Evolutionary conservation across 2,329 filamentous ascomycete genomes (phyloP).

Genomic region (Arachnopeziza araneosa): DNA sequence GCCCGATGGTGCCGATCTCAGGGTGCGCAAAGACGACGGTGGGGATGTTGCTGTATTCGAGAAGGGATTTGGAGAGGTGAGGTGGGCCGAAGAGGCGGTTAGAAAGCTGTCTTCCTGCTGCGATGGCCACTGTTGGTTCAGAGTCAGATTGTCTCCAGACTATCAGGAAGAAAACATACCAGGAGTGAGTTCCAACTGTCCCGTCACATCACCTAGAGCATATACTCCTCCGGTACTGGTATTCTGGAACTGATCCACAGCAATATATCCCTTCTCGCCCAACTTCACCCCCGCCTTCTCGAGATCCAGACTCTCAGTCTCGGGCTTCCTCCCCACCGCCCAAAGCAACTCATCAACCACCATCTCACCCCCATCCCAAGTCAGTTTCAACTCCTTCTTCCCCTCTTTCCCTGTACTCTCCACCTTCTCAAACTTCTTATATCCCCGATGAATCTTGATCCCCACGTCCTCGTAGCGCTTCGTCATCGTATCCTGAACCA

Average conservation of each 20-base stretch:
- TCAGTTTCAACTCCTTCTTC: slow-evolving; percentile 40
- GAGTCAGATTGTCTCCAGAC: background rate
- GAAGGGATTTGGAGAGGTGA: slow-evolving; percentile 37
- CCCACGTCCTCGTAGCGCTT: slow-evolving; percentile 44
- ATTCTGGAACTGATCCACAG: slow-evolving; percentile 46
- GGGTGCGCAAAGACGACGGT: slow-evolving; percentile 48
- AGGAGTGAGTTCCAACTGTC: slow-evolving; percentile 44
- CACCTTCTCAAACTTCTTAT: slow-evolving; percentile 42
- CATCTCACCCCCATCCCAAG: slow-evolving; percentile 30
- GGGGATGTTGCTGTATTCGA: slow-evolving; percentile 45
- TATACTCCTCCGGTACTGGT: slow-evolving; percentile 42
- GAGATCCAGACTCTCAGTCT: slow-evolving; percentile 38
- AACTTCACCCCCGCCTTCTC: slow-evolving; percentile 38
- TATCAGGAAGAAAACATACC: slow-evolving; percentile 29
- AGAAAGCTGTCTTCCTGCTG: slow-evolving; percentile 43
- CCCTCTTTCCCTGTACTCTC: slow-evolving; percentile 32
- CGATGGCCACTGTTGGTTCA: slow-evolving; percentile 41
- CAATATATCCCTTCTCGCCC: slow-evolving; percentile 35
- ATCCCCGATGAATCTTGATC: slow-evolving; percentile 41
- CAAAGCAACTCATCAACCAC: slow-evolving; percentile 45
- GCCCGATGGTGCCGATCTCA: slow-evolving; percentile 42
- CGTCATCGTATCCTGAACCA: slow-evolving; percentile 47
- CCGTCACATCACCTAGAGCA: slow-evolving; percentile 45
- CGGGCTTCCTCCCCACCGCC: slow-evolving; percentile 43
- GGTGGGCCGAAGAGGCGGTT: slow-evolving; percentile 44